A percentile compares a stretch with the other conserved stretches of the same genome.
Conservation (phyloP, 164 flowering plant species). For the Sextonia rubra region DNA sequence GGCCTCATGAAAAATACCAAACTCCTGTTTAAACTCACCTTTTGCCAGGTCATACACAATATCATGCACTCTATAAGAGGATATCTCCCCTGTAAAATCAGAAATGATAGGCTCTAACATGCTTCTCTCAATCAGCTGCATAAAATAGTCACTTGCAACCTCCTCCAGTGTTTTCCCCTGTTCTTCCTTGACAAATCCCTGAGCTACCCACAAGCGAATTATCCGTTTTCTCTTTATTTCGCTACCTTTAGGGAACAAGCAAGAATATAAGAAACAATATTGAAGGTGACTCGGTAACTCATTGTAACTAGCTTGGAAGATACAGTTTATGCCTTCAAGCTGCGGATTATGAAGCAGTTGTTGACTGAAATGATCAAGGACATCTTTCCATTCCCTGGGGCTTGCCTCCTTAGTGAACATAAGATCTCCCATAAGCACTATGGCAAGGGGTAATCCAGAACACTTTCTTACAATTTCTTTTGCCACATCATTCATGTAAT, state of each 20-base stretch:
- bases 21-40: constrained; percentile 19
- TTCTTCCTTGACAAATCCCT: constrained; percentile 34
- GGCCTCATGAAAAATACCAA: constrained; percentile 12
- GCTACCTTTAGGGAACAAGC: constrained; percentile 33
- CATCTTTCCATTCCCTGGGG: not conserved
- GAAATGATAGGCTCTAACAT: constrained; percentile 20
- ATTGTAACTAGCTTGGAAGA: not conserved
- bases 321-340: not conserved
- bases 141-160: constrained; percentile 39
- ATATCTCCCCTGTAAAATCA: not conserved
- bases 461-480: not conserved
- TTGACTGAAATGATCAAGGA: not conserved
- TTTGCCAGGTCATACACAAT: constrained; percentile 38
- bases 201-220: constrained; percentile 49
- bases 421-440: constrained; percentile 4
- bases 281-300: not conserved
- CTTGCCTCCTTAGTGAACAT: not conserved
- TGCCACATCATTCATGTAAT: not conserved
- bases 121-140: constrained; percentile 33
- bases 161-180: constrained; percentile 36
- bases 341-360: not conserved
- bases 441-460: constrained; percentile 1
- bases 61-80: constrained; percentile 37
- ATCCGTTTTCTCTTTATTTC: constrained; percentile 32
- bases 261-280: constrained; percentile 18